Base-by-base conservation (phyloP, 2,329 filamentous ascomycete species). In the Zarea fungicola region DNA sequence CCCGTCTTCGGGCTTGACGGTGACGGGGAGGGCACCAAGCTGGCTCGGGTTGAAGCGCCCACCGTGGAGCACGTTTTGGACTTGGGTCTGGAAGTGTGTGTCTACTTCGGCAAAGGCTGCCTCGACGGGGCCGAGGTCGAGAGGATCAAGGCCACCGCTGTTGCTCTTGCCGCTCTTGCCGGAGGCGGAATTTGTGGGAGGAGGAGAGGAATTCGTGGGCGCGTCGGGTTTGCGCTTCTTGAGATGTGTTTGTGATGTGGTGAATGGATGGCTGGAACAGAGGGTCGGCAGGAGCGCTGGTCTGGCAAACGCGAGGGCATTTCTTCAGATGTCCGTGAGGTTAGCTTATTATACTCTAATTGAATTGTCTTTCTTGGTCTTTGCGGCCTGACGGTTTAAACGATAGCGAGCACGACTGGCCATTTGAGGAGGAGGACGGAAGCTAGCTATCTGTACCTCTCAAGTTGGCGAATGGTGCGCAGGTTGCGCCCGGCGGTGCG, bases 1-100 rank as follows among this genome's bases (percentile, higher is more conserved):
- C 22, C 52, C 57, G 18, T 55, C 54, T 23, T 57, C 54, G 39
- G 59, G 54, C 50, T 67, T 67, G 55, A 69, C 48, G n/a, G 58
- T 34, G 26, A 79, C 70, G 22, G 61, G 59, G 31, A 79, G 63
- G 18, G 68, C 64, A 54, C 75, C 75, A 42, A 81, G 65, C 48
- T 59, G 60, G 56, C 73, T 70, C 6, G 73, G 70, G 67, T 75
- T 76, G 71, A 78, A 79, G 51, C 74, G 72, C 23, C 74, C 74
- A 55, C 74, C 76, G 54, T 65, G 61, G 13, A 66, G 58, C 55
- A 68, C 60, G 28, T 63, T 55, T 23, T 68, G 66, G 35, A 77
- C 61, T 56, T 71, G 68, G 52, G 71, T 65, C 50, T 58, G 59
- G 65, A 69, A 75, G 62, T 72, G 70, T 45, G 64, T 59, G 48